phyloP scores from a whole-genome alignment of 352 stramenopile genomes.

The Plasmopara muralis region DNA sequence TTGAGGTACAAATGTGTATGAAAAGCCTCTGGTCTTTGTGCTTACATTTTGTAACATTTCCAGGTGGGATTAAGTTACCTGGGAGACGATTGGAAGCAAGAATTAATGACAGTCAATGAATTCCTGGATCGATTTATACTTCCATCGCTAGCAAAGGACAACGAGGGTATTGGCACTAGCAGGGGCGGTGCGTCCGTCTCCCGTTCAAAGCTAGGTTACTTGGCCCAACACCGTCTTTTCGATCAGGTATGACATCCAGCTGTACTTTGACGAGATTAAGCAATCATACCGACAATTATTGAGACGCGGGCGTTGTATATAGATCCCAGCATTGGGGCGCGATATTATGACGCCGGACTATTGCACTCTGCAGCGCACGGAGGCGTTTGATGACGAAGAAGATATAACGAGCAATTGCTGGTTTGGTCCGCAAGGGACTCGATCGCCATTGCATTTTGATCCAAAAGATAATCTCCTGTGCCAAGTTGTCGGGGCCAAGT shows the following conservation, averaged over 20 bases:
- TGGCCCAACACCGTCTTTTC: conserved; percentile 88
- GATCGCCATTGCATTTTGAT: conserved; percentile 86
- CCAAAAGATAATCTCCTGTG: conserved; percentile 87
- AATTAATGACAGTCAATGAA: conserved; percentile 75
- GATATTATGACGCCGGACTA: conserved; percentile 88
- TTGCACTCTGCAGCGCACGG: conserved; percentile 58
- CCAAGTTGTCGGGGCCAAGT: conserved; percentile 81
- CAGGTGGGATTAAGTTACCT: conserved; percentile 77
- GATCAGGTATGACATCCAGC: conserved; percentile 55
- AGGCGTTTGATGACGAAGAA: conserved; percentile 30
- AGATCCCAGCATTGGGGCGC: conserved; percentile 71
- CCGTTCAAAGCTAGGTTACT: conserved; percentile 44
- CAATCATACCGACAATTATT: conserved; percentile 5
- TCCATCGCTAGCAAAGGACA: conserved; percentile 5
- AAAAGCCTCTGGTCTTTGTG: background rate
- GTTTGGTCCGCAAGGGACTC: conserved; percentile 74
- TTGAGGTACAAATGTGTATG: conserved; percentile 44
- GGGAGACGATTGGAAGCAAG: conserved; percentile 69
- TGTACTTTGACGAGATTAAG: background rate
- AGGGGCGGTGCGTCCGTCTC: background rate
- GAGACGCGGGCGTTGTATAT: conserved; percentile 8
- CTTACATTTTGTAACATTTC: background rate
- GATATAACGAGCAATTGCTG: conserved; percentile 82
- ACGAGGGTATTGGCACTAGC: background rate
- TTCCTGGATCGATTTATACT: conserved; percentile 64